Conservation (phyloP, 192 early-diverging fungal species). For the Coemansia sp. region DNA sequence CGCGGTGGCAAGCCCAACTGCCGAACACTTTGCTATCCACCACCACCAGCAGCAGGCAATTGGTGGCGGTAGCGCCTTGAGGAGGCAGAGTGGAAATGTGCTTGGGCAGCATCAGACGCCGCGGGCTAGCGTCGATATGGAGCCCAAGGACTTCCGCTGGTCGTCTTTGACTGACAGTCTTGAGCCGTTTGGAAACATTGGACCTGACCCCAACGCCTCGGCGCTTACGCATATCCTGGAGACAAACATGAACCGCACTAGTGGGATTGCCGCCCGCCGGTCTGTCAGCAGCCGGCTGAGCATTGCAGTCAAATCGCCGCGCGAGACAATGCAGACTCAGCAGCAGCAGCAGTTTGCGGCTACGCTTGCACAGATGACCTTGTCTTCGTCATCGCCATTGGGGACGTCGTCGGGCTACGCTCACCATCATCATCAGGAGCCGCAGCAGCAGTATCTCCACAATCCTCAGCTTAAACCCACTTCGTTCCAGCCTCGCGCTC, state of each 20-base stretch:
- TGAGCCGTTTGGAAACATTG: constrained; percentile 47
- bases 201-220: constrained; percentile 31
- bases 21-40: constrained; percentile 27
- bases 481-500: not conserved
- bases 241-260: constrained; percentile 43
- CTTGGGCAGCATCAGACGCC: constrained; percentile 49
- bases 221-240: constrained; percentile 42
- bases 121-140: constrained; percentile 51
- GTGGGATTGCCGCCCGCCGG: constrained; percentile 48
- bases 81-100: constrained; percentile 37
- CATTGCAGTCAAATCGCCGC: constrained; percentile 52
- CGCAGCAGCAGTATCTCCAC: constrained; percentile 8
- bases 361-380: constrained; percentile 38
- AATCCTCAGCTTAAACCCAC: not conserved
- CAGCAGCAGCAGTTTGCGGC: constrained; percentile 50
- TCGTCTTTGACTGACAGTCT: constrained; percentile 51
- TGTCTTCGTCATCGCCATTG: constrained; percentile 18
- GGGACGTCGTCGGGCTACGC: constrained; percentile 19
- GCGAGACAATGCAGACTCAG: constrained; percentile 47
- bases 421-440: constrained; percentile 33
- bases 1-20: constrained; percentile 25
- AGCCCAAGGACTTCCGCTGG: constrained; percentile 56
- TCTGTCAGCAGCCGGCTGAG: constrained; percentile 49
- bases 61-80: constrained; percentile 28
- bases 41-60: constrained; percentile 17